phyloP scores from a whole-genome alignment of 257 asterid species.

The Handroanthus guayacan region DNA sequence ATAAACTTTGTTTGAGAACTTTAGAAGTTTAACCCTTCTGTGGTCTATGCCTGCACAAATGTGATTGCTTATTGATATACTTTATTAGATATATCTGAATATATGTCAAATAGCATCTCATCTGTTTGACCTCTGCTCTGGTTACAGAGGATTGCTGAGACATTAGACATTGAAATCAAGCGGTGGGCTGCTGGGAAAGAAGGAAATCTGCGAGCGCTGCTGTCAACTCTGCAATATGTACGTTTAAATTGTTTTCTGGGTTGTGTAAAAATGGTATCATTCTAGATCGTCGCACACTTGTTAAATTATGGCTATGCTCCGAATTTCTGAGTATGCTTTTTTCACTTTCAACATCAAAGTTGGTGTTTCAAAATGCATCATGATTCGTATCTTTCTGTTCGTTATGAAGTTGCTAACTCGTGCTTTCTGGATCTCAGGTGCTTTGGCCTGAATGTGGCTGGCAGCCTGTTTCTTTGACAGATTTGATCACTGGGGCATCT shows the following conservation, averaged over 20 bases:
- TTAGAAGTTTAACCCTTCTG: constrained; percentile 12
- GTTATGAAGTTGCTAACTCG: background rate
- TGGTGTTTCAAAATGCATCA: constrained; percentile 18
- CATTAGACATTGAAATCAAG: constrained; percentile 75
- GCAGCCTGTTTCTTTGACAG: constrained; percentile 88
- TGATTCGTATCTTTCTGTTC: constrained; percentile 20
- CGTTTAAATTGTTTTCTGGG: constrained; percentile 30
- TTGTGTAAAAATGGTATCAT: background rate
- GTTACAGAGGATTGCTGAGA: constrained; percentile 74
- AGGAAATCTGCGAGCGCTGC: constrained; percentile 89
- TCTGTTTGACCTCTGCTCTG: constrained; percentile 36
- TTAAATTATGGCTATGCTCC: background rate
- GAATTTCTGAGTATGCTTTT: background rate
- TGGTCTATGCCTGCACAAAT: constrained; percentile 22
- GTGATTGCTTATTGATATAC: constrained; percentile 27
- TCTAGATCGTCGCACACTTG: background rate
- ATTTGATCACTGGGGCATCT: constrained; percentile 71
- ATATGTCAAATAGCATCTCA: background rate
- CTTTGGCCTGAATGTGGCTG: constrained; percentile 95
- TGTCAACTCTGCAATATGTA: constrained; percentile 90
- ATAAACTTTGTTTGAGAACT: background rate
- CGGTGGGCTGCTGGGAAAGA: constrained; percentile 97
- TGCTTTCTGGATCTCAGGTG: constrained; percentile 50
- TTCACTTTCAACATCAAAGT: background rate
- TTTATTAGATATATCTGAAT: constrained; percentile 12